phyloP scores from a whole-genome alignment of 441 rosid genomes.

The Mallotus japonicus region DNA sequence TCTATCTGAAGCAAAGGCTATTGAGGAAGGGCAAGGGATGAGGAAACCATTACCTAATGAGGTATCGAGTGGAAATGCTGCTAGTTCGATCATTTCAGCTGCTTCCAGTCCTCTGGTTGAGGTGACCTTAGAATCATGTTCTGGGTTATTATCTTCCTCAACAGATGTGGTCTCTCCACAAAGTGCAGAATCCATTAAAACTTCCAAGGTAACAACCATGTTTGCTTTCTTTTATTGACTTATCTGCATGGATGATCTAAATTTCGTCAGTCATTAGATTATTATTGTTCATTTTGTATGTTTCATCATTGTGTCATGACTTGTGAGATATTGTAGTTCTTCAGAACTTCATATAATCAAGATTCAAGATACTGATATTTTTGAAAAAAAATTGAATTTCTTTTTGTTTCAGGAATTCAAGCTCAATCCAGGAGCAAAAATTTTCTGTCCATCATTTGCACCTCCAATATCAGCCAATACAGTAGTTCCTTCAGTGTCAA shows the following conservation, averaged over 20 bases:
- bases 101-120: constrained; percentile 32
- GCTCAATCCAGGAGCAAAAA: constrained; percentile 82
- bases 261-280: not conserved
- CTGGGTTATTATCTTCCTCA: constrained; percentile 33
- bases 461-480: constrained; percentile 48
- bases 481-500: constrained; percentile 41
- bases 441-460: constrained; percentile 65
- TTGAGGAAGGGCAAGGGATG: constrained; percentile 35
- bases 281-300: not conserved
- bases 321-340: constrained; percentile 13
- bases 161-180: constrained; percentile 41
- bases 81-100: constrained; percentile 34
- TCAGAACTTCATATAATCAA: constrained; percentile 14
- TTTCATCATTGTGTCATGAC: not conserved
- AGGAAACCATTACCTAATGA: constrained; percentile 33
- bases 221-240: constrained; percentile 1
- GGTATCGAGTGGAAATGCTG: constrained; percentile 32
- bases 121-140: constrained; percentile 28
- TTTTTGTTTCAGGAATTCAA: constrained; percentile 60
- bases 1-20: constrained; percentile 37
- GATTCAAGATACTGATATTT: not conserved
- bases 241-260: not conserved
- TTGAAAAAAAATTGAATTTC: not conserved
- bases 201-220: constrained; percentile 45
- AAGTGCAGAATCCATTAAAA: constrained; percentile 42